A percentile compares a stretch with the other conserved stretches of the same genome.
Evolutionary conservation across 176 grass and related monocot species (phyloP).

Genomic region (Otatea glauca): DNA sequence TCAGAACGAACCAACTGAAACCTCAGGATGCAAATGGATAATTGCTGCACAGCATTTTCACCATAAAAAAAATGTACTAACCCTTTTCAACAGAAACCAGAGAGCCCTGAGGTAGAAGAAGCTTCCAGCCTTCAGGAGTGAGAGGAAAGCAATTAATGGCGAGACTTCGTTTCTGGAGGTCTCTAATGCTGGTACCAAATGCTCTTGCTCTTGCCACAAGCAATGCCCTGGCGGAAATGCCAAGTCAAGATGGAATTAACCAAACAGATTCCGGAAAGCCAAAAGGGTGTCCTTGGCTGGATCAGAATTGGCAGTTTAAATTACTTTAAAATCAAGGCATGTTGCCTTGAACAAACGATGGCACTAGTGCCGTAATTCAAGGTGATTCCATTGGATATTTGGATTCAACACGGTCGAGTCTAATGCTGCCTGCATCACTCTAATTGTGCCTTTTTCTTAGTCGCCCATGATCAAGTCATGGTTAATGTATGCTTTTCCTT

Average conservation of each 20-base stretch:
- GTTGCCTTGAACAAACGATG: background rate
- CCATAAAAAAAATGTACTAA: background rate
- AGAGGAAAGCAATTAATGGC: constrained; percentile 16
- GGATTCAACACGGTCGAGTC: constrained; percentile 4
- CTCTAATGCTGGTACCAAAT: background rate
- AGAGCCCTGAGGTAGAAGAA: background rate
- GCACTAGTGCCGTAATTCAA: background rate
- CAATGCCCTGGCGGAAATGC: constrained; percentile 38
- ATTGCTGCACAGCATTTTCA: background rate
- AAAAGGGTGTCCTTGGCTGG: constrained; percentile 1
- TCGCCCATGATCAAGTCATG: constrained; percentile 30
- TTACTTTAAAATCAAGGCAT: background rate
- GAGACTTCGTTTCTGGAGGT: background rate
- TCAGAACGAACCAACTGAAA: background rate
- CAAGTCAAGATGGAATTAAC: constrained; percentile 27
- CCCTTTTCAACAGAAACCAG: background rate
- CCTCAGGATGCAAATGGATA: background rate
- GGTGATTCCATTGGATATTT: background rate
- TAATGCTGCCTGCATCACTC: background rate
- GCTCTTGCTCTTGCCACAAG: constrained; percentile 16
- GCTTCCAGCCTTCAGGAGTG: background rate
- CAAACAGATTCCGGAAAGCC: background rate
- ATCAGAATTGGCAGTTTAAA: background rate
- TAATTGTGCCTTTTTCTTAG: background rate
- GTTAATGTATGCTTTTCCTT: constrained; percentile 24